A percentile compares a stretch with the other conserved stretches of the same genome.
Evolutionary conservation across 176 grass and related monocot species (phyloP).

Genomic region (Coix lacrymajobi): DNA sequence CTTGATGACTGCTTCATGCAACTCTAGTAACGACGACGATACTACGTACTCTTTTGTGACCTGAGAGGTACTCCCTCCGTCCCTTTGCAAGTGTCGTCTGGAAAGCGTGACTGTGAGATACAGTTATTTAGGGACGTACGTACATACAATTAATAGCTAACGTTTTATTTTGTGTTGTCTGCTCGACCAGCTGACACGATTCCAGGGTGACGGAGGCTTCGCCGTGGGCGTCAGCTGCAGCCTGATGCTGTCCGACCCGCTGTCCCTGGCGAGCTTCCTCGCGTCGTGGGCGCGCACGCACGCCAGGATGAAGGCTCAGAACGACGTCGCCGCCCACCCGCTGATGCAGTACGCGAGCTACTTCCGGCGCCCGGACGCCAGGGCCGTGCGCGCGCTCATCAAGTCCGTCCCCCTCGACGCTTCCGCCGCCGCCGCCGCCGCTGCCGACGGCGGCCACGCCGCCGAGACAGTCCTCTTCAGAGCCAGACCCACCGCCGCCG

Average conservation of each 20-base stretch:
- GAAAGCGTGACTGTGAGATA: too few species aligned
- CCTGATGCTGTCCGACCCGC: conserved; percentile 52
- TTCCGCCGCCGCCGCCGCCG: not conserved
- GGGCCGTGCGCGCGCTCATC: not conserved
- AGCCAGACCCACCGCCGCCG: not conserved
- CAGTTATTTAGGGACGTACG: too few species aligned
- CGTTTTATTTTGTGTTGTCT: not conserved
- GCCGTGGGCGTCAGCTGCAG: conserved; percentile 66
- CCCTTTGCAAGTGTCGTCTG: too few species aligned
- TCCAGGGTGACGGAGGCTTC: conserved; percentile 53
- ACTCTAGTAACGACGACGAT: too few species aligned
- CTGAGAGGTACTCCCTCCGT: too few species aligned
- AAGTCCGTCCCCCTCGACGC: not conserved
- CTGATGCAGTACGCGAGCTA: not conserved
- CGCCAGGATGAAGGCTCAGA: not conserved
- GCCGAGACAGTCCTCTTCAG: not conserved
- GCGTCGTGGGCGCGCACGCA: not conserved
- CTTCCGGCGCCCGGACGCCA: not conserved
- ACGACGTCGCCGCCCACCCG: not conserved
- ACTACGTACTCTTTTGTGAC: too few species aligned
- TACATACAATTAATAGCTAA: too few species aligned
- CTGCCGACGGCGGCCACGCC: not conserved
- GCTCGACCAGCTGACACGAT: conserved; percentile 52
- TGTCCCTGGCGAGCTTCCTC: not conserved
- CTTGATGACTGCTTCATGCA: too few species aligned